Conservation (phyloP, 164 flowering plant genomes). For the Umbellularia californica region DNA sequence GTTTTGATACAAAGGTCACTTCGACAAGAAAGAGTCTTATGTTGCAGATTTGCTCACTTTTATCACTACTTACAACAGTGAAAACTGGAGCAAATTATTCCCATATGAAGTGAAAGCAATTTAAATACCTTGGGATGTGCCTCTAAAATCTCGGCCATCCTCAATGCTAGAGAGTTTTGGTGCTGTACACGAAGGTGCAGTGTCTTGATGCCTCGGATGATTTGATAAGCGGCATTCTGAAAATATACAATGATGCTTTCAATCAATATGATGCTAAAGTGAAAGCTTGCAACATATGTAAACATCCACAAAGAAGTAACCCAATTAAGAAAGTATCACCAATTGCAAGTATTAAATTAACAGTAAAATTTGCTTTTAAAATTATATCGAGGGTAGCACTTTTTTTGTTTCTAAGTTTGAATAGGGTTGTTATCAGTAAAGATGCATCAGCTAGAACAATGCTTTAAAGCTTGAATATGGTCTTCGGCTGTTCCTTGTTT, state of each 20-base stretch:
- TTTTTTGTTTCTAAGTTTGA: too few relatives aligned
- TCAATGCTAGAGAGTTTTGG: slow-evolving; percentile 77
- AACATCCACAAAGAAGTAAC: background rate
- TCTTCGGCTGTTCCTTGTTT: too few relatives aligned
- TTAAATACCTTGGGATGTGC: slow-evolving; percentile 88
- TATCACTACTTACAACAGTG: background rate
- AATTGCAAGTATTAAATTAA: too few relatives aligned
- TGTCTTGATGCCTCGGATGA: slow-evolving; percentile 98
- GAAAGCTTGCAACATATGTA: background rate
- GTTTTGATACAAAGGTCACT: too few relatives aligned
- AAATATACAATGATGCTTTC: background rate
- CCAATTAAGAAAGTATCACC: background rate
- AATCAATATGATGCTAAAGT: background rate
- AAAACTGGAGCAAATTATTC: background rate
- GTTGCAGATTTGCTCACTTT: background rate
- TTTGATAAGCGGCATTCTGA: slow-evolving; percentile 91
- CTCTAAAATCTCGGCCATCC: slow-evolving; percentile 99
- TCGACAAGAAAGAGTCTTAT: too few relatives aligned
- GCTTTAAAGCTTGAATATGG: too few relatives aligned
- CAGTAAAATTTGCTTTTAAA: too few relatives aligned
- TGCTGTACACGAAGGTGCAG: slow-evolving; percentile 98
- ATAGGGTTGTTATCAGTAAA: too few relatives aligned
- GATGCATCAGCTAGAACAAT: too few relatives aligned
- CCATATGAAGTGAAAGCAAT: background rate
- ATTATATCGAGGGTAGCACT: too few relatives aligned